Evolutionary conservation across 2,329 filamentous ascomycete species (phyloP), one percentile per base, ranked within the genome.

Genomic region (Aureobasidium sp.): DNA sequence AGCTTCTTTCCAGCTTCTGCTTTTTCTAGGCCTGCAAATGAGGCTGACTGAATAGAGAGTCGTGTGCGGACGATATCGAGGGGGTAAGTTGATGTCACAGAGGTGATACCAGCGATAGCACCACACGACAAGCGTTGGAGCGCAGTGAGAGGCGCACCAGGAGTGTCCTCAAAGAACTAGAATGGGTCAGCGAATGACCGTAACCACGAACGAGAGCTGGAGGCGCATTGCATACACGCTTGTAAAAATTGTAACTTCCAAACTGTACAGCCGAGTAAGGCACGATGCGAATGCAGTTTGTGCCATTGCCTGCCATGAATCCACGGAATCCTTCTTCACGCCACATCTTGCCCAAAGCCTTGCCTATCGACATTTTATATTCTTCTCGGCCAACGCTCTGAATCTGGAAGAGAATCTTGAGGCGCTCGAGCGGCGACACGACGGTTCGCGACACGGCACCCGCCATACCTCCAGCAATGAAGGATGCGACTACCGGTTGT

Each of bases 241-340:
- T 97, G 78, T 99, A 99, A 67, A 97, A 85, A 73, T 96, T 97
- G 79, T 97, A 99, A 72, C 91, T 95, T 68, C 93, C 93, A 75
- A 99, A 99, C 72, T 99, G 94, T 44, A 97, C 94, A 11, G 94
- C 94, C 54, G 93, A 97, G 75, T 99, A 99, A 5, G 94, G 94
- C 58, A 99, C 91, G 67, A 99, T 99, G 64, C 94, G 90, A 69
- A 99, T 90, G 80, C 94, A 99, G 75, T 99, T 99, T 64, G 92
- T 97, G 65, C 94, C 94, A 74, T 99, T 99, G 59, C 94, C 94
- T 67, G 91, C 86, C 92, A 99, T 96, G 76, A 97, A 96, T 0
- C 94, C 94, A 74, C 86, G 86, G 91, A 92, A 97, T 60, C 94
- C 94, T 76, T 99, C 94, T 73, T 99, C 94, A 68, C 81, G 86